Base-by-base conservation (phyloP, 306 rosid species). In the Luffa acutangula region DNA sequence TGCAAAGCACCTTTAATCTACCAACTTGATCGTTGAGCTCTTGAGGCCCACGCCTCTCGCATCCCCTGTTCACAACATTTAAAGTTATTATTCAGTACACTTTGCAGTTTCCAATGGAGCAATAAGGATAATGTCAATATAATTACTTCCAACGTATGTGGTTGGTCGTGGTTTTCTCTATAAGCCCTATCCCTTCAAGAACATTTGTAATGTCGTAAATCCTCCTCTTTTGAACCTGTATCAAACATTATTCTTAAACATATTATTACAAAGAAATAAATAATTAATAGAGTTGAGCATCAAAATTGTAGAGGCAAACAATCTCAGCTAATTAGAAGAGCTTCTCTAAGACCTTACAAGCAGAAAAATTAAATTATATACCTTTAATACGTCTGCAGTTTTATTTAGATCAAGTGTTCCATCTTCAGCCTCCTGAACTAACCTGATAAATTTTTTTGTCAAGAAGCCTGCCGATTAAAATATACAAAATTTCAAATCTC, bases 121-220 rank as follows among this genome's bases (percentile, higher is more conserved):
- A 54, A 53, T 3, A 17, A 75, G 15, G 79, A 14, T 4, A 75
- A 63, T 36, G 13, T 49, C 54, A 12, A 57, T 82, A 64, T 80
- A 71, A 76, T 88, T 90, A 92, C 97, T 88, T 90, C 97, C 93
- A 92, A 78, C 95, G 89, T 78, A 92, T 87, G 77, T 85, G 92
- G 81, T 90, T 92, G 85, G 88, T 92, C 57, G 96, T 89, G 43
- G 89, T 91, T 85, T 93, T 93, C 87, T 91, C 96, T 67, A 87
- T 85, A 87, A 93, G 87, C 80, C 96, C 90, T 78, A 89, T 83
- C 79, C 97, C 97, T 86, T 93, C 97, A 56, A 93, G 96, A 75
- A 93, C 96, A 78, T 93, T 93, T 53, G 97, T 93, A 75, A 93
- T 93, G 80, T 90, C 97, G 83, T 93, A 91, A 75, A 93, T 93